A percentile compares a stretch with the other conserved stretches of the same genome.
Conservation (phyloP, 352 stramenopile genomes). For the Phytophthora foliorum region DNA sequence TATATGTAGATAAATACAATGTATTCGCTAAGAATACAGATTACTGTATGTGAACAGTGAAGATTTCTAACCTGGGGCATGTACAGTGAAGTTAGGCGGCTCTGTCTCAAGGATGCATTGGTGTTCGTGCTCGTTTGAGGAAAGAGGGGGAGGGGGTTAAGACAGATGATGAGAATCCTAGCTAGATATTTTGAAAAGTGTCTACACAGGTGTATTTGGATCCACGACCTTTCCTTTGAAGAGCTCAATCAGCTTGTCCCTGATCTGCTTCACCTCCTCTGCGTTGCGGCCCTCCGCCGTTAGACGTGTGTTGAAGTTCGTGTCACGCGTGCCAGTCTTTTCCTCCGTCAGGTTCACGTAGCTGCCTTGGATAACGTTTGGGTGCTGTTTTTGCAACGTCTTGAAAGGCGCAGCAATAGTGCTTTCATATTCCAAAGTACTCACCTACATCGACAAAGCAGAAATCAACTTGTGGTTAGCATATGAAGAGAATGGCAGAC, state of each 20-base stretch:
- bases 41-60: no score
- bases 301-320: constrained; percentile 71
- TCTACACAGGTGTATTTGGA: constrained; percentile 16
- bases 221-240: constrained; percentile 33
- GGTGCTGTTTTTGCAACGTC: constrained; percentile 68
- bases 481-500: background rate
- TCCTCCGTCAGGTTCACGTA: constrained; percentile 81
- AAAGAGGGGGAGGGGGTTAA: no score
- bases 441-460: constrained; percentile 47
- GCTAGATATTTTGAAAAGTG: no score
- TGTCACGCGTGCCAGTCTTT: constrained; percentile 57
- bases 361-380: constrained; percentile 75
- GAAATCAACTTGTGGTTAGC: background rate
- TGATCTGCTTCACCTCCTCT: constrained; percentile 61
- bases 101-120: no score
- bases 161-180: no score
- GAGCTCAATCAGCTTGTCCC: constrained; percentile 44
- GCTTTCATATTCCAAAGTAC: constrained; percentile 70
- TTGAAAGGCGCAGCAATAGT: constrained; percentile 64
- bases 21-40: no score
- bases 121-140: no score
- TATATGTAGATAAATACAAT: no score
- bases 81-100: no score
- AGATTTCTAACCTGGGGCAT: no score
- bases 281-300: constrained; percentile 63